A percentile compares a stretch with the other conserved stretches of the same genome.
Conservation (phyloP, 306 rosid species). For the Notholithocarpus densiflorus region DNA sequence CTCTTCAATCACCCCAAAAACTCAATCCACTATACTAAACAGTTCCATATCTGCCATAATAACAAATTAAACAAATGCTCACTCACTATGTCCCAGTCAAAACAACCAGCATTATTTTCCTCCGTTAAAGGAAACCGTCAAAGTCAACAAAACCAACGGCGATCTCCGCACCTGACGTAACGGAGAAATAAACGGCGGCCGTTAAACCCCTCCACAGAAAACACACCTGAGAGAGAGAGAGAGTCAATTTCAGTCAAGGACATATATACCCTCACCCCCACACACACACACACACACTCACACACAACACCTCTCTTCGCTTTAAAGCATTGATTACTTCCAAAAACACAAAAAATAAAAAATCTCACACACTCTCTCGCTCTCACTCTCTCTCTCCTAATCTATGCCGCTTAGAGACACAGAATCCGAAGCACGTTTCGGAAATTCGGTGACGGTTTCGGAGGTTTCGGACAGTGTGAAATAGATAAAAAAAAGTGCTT, state of each 20-base stretch:
- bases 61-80: too few relatives aligned
- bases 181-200: slow-evolving; percentile 37
- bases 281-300: too few relatives aligned
- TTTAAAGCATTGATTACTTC: slow-evolving; percentile 11
- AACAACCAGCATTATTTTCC: background rate
- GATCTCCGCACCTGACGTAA: background rate
- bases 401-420: slow-evolving; percentile 32
- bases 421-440: slow-evolving; percentile 26
- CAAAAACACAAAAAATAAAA: background rate
- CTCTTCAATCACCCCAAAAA: too few relatives aligned
- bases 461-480: slow-evolving; percentile 20
- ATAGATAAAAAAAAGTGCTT: slow-evolving; percentile 21
- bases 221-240: slow-evolving; percentile 35
- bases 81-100: too few relatives aligned
- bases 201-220: slow-evolving; percentile 21
- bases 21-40: too few relatives aligned
- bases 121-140: slow-evolving; percentile 17
- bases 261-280: slow-evolving; percentile 21
- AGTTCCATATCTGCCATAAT: too few relatives aligned
- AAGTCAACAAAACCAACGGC: slow-evolving; percentile 19
- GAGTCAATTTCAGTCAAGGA: slow-evolving; percentile 72
- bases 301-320: background rate
- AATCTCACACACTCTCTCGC: background rate
- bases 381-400: slow-evolving; percentile 13
- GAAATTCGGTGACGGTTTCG: slow-evolving; percentile 13